phyloP scores from a whole-genome alignment of 108 stramenopile species.

The Seminavis robusta region DNA sequence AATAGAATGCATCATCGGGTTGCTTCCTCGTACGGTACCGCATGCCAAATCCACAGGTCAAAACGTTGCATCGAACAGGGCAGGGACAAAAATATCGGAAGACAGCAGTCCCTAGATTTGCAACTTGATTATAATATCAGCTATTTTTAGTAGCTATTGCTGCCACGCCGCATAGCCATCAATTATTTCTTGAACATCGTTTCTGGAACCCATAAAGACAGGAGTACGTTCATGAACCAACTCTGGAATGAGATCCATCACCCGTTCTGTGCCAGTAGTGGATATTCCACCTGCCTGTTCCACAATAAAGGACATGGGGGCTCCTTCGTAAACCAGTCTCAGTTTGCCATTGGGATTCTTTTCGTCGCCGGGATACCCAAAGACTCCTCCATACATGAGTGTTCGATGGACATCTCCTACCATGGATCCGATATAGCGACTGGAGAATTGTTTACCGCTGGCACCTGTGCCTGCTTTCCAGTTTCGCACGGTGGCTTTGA shows the following conservation, averaged over 20 bases:
- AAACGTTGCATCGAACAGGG: too few relatives aligned
- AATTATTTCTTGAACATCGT: slow-evolving; percentile 69
- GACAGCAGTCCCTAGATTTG: too few relatives aligned
- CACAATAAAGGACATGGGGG: slow-evolving; percentile 96
- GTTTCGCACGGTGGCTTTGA: slow-evolving; percentile 56
- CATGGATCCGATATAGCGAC: slow-evolving; percentile 97
- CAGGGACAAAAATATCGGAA: too few relatives aligned
- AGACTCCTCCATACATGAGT: slow-evolving; percentile 96
- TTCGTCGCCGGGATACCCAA: slow-evolving; percentile 92
- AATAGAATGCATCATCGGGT: too few relatives aligned
- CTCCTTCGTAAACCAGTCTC: slow-evolving; percentile 83
- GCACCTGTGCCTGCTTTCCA: slow-evolving; percentile 72
- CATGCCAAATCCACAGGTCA: too few relatives aligned
- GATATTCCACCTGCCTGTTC: slow-evolving; percentile 93
- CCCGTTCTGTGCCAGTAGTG: slow-evolving; percentile 63
- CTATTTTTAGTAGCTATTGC: too few relatives aligned
- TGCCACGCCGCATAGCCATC: slow-evolving; percentile 41
- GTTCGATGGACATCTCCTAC: slow-evolving; percentile 99
- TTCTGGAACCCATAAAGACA: slow-evolving; percentile 77
- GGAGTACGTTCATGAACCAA: slow-evolving; percentile 81
- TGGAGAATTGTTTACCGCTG: slow-evolving; percentile 57
- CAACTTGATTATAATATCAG: too few relatives aligned
- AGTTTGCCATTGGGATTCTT: slow-evolving; percentile 87
- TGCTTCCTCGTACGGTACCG: too few relatives aligned
- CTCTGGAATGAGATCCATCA: slow-evolving; percentile 67